These are phyloP conservation scores for Tremellales sp. DNA, from an alignment of 1,284 basidiomycete genomes.

Conservation along the genomic window DNA sequence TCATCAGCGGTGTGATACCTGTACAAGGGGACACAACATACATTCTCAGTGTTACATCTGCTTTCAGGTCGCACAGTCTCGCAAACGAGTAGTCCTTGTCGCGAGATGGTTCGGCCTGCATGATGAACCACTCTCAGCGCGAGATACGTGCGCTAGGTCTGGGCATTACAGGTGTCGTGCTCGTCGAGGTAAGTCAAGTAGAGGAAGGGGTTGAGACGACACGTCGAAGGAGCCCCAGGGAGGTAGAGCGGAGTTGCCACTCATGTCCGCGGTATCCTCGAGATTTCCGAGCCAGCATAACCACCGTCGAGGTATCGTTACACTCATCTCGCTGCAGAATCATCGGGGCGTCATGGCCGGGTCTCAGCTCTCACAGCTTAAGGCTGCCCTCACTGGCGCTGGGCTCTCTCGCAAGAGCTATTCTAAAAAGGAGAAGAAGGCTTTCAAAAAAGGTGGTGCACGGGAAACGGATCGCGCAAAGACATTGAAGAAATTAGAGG, in stretches of 20 bases:
- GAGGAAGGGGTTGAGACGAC: neutral
- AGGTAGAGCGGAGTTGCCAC: constrained; percentile 1
- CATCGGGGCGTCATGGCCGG: constrained; percentile 43
- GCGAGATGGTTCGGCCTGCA: constrained; percentile 32
- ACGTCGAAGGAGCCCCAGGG: too few relatives aligned
- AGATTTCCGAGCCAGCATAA: too few relatives aligned
- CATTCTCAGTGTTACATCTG: constrained; percentile 85
- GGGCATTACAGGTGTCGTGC: too few relatives aligned
- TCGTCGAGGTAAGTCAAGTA: too few relatives aligned
- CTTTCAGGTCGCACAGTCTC: constrained; percentile 75
- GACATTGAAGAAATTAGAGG: constrained; percentile 70
- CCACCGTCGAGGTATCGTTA: too few relatives aligned
- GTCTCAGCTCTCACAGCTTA: constrained; percentile 82
- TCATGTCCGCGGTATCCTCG: constrained; percentile 1
- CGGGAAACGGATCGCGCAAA: constrained; percentile 72
- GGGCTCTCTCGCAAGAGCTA: constrained; percentile 62
- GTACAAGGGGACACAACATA: constrained; percentile 45
- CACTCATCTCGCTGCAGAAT: too few relatives aligned
- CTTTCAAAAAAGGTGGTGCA: constrained; percentile 58
- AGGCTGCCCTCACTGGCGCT: constrained; percentile 70
- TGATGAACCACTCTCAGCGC: constrained; percentile 1
- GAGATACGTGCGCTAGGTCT: neutral
- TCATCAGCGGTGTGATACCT: neutral
- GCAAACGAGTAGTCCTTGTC: constrained; percentile 79
- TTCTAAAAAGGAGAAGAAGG: constrained; percentile 58